Evolutionary conservation across 345 rosid genomes (phyloP).

Genomic region (Kandelia obovata): DNA sequence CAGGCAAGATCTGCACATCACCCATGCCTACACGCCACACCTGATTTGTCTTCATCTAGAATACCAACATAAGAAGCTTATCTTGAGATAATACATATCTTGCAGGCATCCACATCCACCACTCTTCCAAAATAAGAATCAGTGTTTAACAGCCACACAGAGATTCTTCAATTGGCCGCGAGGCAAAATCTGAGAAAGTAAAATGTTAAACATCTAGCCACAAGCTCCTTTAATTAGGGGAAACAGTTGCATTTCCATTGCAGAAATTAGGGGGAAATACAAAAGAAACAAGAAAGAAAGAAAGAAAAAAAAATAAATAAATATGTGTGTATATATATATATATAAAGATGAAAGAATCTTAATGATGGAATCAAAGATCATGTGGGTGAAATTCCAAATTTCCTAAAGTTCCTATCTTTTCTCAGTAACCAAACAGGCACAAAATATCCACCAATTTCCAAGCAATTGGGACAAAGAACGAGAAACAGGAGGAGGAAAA

Average conservation of each 20-base stretch:
- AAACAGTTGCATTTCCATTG: neutral
- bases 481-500: neutral
- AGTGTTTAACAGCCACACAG: neutral
- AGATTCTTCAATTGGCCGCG: neutral
- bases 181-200: neutral
- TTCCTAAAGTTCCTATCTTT: no score
- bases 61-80: constrained; percentile 11
- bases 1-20: constrained; percentile 62
- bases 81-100: constrained; percentile 1
- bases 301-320: neutral
- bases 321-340: neutral
- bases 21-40: constrained; percentile 69
- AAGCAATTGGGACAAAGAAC: no score
- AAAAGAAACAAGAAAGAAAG: neutral
- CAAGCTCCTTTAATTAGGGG: neutral
- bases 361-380: neutral
- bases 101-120: constrained; percentile 9
- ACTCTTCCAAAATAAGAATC: constrained; percentile 7
- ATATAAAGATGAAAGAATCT: neutral
- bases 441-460: neutral
- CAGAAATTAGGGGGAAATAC: neutral
- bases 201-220: neutral
- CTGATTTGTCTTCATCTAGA: constrained; percentile 61
- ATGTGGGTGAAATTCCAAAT: neutral
- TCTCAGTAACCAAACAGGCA: no score